phyloP scores from a whole-genome alignment of 139 green algal species.

The Trebouxia sp. region DNA sequence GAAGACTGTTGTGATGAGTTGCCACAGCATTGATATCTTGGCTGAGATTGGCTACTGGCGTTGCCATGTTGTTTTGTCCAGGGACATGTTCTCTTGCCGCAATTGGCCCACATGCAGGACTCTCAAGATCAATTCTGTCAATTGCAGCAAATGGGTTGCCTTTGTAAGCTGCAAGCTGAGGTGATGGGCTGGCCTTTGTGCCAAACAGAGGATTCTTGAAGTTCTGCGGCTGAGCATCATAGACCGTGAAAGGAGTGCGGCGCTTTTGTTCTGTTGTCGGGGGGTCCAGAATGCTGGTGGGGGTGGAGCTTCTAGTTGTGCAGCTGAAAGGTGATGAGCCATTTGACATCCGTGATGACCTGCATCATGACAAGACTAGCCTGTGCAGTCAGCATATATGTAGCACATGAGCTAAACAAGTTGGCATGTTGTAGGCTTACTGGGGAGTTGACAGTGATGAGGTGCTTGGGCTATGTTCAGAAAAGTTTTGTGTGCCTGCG shows the following conservation, averaged over 20 bases:
- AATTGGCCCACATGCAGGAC: neutral
- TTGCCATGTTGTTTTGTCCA: neutral
- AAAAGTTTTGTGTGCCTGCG: neutral
- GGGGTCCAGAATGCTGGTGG: neutral
- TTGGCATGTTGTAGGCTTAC: conserved; percentile 1
- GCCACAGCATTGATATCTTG: conserved; percentile 3
- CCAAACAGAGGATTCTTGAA: conserved; percentile 20
- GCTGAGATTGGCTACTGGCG: conserved; percentile 2
- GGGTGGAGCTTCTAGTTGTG: conserved; percentile 15
- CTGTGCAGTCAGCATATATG: too few species aligned
- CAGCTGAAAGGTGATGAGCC: conserved; percentile 5
- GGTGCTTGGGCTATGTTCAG: neutral
- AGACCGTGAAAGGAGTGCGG: neutral
- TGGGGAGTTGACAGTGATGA: conserved; percentile 10
- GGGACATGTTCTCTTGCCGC: neutral
- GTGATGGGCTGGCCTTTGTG: conserved; percentile 6
- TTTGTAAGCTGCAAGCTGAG: conserved; percentile 11
- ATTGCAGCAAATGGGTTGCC: neutral
- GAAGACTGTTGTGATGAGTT: too few species aligned
- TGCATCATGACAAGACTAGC: neutral
- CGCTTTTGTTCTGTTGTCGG: neutral
- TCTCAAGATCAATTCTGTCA: neutral
- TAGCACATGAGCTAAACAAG: too few species aligned
- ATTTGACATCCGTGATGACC: neutral
- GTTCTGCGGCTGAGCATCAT: conserved; percentile 20